Evolutionary conservation across 2,329 filamentous ascomycete species (phyloP), one percentile per base, ranked within the genome.

Genomic region (Myrmaecium sp.): DNA sequence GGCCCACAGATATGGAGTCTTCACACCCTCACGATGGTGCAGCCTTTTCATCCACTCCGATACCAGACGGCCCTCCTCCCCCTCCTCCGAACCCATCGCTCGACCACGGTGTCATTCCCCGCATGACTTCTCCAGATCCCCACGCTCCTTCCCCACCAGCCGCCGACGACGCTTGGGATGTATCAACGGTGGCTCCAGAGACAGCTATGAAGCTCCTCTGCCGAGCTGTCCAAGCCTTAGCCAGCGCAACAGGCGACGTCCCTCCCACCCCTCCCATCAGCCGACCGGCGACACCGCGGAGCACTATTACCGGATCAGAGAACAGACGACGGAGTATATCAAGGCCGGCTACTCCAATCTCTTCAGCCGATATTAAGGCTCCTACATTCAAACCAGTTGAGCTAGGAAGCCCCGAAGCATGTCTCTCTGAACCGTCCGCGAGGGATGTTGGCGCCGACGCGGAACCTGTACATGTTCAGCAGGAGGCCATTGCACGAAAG

Each of bases 401-500:
- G 20, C 51, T 63, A 28, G 57, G 57, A 23, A 58, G 57, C 28
- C 58, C 63, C 6, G 64, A 66, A 44, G 60, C 63, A 10, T 48
- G 54, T 29, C 49, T 54, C 17, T 49, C 57, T 31, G 61, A 65
- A 33, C 60, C 61, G 14, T 52, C 52, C 20, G 48, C 48, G n/a
- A 39, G 42, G 6, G 51, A 60, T 19, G 46, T 60, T 17, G 51
- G 73, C n/a, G 67, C 69, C 23, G 69, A 80, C 46, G 73, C 71
- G 16, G 73, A 82, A 39, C 74, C 76, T 13, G 59, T 82, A 30
- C 71, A 75, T 33, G 55, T 81, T 17, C 84, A 94, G 47, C 78
- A 89, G 45, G 74, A 73, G 34, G 77, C 82, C 36, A 81, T 95
- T 36, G 82, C 81, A 11, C 73, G 83, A 38, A 89, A 89, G 43